Percentiles rank a stretch among this genome's conserved stretches.
These are phyloP conservation scores for Toxoplasma gondii DNA, from an alignment of 169 alveolate species.

Conservation along the genomic window DNA sequence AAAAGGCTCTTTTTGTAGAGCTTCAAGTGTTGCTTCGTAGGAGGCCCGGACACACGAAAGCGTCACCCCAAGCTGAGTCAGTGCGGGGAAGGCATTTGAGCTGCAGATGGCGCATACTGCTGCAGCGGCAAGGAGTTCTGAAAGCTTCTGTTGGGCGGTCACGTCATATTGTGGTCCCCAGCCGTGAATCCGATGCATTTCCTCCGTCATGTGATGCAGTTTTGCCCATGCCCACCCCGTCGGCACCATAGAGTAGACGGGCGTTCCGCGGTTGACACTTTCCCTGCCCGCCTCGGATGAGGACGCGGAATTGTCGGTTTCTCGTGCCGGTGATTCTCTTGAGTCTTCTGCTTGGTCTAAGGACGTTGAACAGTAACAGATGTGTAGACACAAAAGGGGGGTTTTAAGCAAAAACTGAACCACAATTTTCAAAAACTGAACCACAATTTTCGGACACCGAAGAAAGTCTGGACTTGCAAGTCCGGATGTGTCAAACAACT, in stretches of 20 bases:
- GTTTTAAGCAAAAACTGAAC: too few species aligned
- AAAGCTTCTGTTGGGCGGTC: background rate
- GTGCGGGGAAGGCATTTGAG: background rate
- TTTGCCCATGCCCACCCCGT: background rate
- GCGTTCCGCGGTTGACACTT: background rate
- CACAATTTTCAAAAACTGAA: too few species aligned
- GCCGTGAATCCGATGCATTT: background rate
- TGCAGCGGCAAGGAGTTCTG: conserved; percentile 24
- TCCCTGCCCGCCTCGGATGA: too few species aligned
- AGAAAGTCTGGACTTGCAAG: too few species aligned
- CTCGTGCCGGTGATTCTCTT: too few species aligned
- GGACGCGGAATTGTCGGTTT: too few species aligned
- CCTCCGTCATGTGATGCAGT: background rate
- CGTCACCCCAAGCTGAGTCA: background rate
- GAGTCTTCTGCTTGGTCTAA: too few species aligned
- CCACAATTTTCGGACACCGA: too few species aligned
- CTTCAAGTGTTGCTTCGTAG: background rate
- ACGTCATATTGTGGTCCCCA: conserved; percentile 8
- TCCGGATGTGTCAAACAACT: too few species aligned
- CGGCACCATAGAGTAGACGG: background rate
- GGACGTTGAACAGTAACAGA: too few species aligned
- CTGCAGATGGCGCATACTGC: conserved; percentile 5
- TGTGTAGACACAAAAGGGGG: too few species aligned
- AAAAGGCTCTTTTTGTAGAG: background rate
- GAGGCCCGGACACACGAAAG: conserved; percentile 29